Evolutionary conservation across 2,329 filamentous ascomycete species (phyloP), one percentile per base, ranked within the genome.

Genomic region (Ilyonectria mors-panacis): DNA sequence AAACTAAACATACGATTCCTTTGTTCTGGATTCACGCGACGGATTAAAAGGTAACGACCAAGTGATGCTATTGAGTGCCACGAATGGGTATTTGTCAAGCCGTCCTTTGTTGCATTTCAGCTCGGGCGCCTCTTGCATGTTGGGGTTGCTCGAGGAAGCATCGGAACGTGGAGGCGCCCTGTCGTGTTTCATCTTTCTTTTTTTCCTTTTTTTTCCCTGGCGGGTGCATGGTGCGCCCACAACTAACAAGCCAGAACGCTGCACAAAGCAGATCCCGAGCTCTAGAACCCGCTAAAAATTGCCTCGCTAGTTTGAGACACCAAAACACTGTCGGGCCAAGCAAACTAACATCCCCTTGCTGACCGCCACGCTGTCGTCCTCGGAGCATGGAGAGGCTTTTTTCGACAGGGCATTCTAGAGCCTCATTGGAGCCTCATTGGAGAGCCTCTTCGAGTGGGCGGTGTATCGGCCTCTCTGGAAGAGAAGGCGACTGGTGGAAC

Each of bases 151-250:
- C 65, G 66, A 70, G 66, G n/a, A 33, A 47, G 21, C 54, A 26
- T 28, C 56, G 15, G 30, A 44, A 37, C 39, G 28, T 47, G 23
- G 63, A 64, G 63, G 59, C 64, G 51, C 64, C 63, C 63, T 48
- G 47, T 60, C 61, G 53, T 55, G 69, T 70, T 71, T 71, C 69
- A 70, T 59, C 50, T 59, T 59, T 51, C 59, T 55, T 42, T 26
- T 58, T 58, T 45, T 50, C n/a, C 54, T 59, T 59, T 61, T 59
- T 44, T 26, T 50, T 67, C 58, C 23, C 45, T 55, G 26, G 21
- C 53, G 33, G 37, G 45, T 66, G 58, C 58, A 51, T 42, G 39
- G 35, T 15, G 56, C 42, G 54, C 30, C 62, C 62, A 55, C 55
- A 50, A 28, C 30, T 56, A 56, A 55, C 55, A 50, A 28, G 23